A percentile compares a stretch with the other conserved stretches of the same genome.
phyloP scores from a whole-genome alignment of 768 basidiomycete species.

The Mycena olivaceomarginata region DNA sequence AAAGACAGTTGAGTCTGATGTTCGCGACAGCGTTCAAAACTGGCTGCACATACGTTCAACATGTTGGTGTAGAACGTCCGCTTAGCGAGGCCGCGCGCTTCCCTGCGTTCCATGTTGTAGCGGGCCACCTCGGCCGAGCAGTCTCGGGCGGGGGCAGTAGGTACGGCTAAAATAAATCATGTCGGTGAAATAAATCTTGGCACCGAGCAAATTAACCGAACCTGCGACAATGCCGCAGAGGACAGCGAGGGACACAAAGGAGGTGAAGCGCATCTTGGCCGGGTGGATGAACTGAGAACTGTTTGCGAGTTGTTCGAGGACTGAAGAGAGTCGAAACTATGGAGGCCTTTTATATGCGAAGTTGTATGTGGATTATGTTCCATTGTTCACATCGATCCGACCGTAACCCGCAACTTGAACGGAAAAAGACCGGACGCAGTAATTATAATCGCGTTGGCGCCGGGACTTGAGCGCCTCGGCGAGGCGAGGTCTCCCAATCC shows the following conservation, averaged over 20 bases:
- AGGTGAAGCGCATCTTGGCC: constrained; percentile 29
- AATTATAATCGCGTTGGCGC: neutral
- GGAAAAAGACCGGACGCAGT: constrained; percentile 27
- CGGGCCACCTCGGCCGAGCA: constrained; percentile 49
- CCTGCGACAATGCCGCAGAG: constrained; percentile 43
- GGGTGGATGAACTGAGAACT: neutral
- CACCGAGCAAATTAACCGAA: constrained; percentile 13
- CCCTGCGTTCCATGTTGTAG: constrained; percentile 38
- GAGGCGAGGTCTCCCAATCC: neutral
- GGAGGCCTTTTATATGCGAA: constrained; percentile 24
- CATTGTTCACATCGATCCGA: constrained; percentile 11
- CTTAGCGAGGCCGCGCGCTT: constrained; percentile 45
- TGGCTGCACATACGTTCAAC: constrained; percentile 44
- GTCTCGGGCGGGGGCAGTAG: constrained; percentile 31
- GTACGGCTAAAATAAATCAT: constrained; percentile 35
- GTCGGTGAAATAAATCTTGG: neutral
- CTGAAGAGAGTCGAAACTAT: neutral
- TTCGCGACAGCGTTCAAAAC: neutral
- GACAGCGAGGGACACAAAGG: constrained; percentile 40
- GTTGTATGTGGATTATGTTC: constrained; percentile 18
- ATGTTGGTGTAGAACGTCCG: constrained; percentile 46
- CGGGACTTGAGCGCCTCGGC: neutral
- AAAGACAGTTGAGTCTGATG: neutral
- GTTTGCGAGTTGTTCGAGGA: constrained; percentile 9
- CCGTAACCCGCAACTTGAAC: neutral